Evolutionary conservation across 495 filamentous ascomycete species (phyloP).

Genomic region (Paragyromitra xinjiangensis): DNA sequence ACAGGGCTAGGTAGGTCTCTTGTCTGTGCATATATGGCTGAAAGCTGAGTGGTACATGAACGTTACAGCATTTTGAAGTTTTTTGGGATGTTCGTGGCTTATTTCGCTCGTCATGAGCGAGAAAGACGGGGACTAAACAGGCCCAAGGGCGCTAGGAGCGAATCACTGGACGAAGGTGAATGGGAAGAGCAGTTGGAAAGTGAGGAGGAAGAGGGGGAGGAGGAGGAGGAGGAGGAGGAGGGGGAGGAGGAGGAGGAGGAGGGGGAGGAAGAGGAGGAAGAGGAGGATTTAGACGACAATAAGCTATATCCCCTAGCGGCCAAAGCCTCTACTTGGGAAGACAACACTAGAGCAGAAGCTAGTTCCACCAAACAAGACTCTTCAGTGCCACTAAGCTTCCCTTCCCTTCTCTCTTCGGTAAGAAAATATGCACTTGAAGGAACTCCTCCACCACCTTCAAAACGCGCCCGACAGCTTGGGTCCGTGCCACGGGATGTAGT

Average conservation of each 20-base stretch:
- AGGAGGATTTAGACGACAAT: too few species aligned
- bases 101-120: neutral
- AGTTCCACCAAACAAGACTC: neutral
- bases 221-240: too few species aligned
- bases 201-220: too few species aligned
- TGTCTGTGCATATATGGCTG: too few species aligned
- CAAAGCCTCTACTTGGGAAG: neutral
- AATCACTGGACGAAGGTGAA: neutral
- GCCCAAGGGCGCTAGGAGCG: neutral
- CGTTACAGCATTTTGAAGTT: neutral
- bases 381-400: neutral
- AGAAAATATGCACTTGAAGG: neutral
- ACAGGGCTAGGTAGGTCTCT: constrained; percentile 6
- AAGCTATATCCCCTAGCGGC: neutral
- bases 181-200: too few species aligned
- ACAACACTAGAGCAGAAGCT: neutral
- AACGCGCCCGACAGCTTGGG: neutral
- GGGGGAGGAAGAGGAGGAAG: neutral
- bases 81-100: neutral
- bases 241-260: too few species aligned
- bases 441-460: neutral
- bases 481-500: neutral
- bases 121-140: too few species aligned
- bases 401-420: neutral
- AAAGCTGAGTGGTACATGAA: neutral